A percentile compares a stretch with the other conserved stretches of the same genome.
phyloP scores from a whole-genome alignment of 2,329 filamentous ascomycete genomes.

The Teratosphaeria gauchensis region DNA sequence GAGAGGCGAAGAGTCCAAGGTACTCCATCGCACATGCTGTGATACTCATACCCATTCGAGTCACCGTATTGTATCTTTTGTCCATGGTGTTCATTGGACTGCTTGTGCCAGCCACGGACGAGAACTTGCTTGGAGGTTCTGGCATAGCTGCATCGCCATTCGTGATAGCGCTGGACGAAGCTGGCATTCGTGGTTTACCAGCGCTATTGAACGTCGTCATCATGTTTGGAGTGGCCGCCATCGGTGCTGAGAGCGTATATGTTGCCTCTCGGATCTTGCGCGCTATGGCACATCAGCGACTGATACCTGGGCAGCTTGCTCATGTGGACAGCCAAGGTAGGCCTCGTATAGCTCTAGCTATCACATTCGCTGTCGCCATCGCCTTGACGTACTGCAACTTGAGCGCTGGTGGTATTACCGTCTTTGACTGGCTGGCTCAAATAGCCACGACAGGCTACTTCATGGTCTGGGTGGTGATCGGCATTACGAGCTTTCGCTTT shows the following conservation, averaged over 20 bases:
- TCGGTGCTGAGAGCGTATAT: conserved; percentile 49
- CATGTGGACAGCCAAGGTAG: conserved; percentile 79
- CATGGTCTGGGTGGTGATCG: conserved; percentile 75
- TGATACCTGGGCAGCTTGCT: conserved; percentile 64
- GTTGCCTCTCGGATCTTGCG: conserved; percentile 48
- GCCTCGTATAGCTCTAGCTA: conserved; percentile 60
- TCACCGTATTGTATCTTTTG: conserved; percentile 30
- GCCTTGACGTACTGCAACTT: conserved; percentile 59
- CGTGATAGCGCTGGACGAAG: conserved; percentile 52
- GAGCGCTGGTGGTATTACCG: conserved; percentile 51
- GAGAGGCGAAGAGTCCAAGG: conserved; percentile 31
- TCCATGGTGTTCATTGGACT: conserved; percentile 22
- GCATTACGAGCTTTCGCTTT: conserved; percentile 79
- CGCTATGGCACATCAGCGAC: conserved; percentile 38
- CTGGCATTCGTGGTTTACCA: conserved; percentile 49
- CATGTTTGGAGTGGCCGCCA: conserved; percentile 42
- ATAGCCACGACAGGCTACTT: conserved; percentile 61
- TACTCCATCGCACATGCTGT: conserved; percentile 25
- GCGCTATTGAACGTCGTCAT: conserved; percentile 57
- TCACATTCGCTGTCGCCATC: conserved; percentile 53
- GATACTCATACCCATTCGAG: conserved; percentile 13
- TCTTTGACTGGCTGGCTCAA: conserved; percentile 68
- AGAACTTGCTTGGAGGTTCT: conserved; percentile 13
- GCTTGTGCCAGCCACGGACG: conserved; percentile 13
- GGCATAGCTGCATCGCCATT: conserved; percentile 45